Conservation (phyloP, 2,329 filamentous ascomycete genomes). For the Aspergillus versicolor region DNA sequence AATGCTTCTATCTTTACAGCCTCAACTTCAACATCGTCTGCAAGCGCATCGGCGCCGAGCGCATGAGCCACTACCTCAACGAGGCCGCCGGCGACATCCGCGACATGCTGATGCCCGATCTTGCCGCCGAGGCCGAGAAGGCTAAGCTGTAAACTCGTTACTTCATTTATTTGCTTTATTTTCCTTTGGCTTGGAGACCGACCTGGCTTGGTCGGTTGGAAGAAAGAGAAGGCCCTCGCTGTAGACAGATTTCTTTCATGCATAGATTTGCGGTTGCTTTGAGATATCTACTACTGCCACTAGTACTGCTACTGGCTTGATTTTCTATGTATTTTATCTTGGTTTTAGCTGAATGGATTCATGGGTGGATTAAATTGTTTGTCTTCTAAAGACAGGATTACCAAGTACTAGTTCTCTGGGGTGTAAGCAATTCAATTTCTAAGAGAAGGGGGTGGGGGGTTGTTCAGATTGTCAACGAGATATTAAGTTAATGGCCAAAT, state of each 20-base stretch:
- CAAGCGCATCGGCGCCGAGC: slow-evolving; percentile 84
- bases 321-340: neutral
- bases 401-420: too few species aligned
- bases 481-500: too few species aligned
- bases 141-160: slow-evolving; percentile 67
- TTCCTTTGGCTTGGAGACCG: neutral
- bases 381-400: too few species aligned
- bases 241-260: neutral
- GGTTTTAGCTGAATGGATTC: neutral
- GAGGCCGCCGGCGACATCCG: slow-evolving; percentile 90
- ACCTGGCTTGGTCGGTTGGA: neutral
- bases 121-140: slow-evolving; percentile 68
- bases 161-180: neutral
- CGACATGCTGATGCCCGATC: slow-evolving; percentile 76
- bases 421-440: too few species aligned
- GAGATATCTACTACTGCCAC: too few species aligned
- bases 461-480: too few species aligned
- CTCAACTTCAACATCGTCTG: slow-evolving; percentile 98
- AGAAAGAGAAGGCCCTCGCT: neutral
- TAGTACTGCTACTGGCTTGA: too few species aligned
- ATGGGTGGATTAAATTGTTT: neutral
- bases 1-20: slow-evolving; percentile 46
- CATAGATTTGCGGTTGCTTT: neutral
- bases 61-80: slow-evolving; percentile 94
- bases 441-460: too few species aligned